These are phyloP conservation scores for Colletotrichum echinochloae DNA, from an alignment of 2,329 filamentous ascomycete species.

Conservation along the genomic window DNA sequence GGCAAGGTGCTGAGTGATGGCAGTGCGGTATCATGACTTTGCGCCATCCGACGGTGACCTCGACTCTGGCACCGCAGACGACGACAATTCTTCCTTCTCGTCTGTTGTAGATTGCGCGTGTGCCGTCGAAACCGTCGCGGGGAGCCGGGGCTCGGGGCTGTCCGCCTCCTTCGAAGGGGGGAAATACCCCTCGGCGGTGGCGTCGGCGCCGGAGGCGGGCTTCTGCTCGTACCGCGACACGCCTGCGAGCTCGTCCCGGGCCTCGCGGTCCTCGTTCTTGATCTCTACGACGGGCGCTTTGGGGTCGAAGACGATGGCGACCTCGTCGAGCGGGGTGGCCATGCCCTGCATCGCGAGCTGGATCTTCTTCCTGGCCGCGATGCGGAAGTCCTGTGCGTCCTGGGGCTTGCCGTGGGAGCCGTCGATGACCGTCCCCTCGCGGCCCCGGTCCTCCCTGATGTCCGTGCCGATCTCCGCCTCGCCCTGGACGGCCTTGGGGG, in stretches of 20 bases:
- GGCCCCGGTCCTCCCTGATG: slow-evolving; percentile 37
- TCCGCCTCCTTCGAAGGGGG: background rate
- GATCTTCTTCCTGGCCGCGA: slow-evolving; percentile 36
- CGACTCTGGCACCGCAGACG: background rate
- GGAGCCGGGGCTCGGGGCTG: background rate
- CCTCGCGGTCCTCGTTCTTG: background rate
- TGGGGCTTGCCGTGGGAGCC: slow-evolving; percentile 29
- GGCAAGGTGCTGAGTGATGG: background rate
- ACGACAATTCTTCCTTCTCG: background rate
- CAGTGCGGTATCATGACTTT: slow-evolving; percentile 14
- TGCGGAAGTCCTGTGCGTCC: slow-evolving; percentile 31
- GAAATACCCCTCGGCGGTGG: background rate
- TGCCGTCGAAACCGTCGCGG: background rate
- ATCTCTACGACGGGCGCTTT: slow-evolving; percentile 24
- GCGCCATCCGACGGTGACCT: slow-evolving; percentile 6
- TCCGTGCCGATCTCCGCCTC: slow-evolving; percentile 28
- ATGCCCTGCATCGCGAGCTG: slow-evolving; percentile 26
- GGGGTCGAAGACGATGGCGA: slow-evolving; percentile 29
- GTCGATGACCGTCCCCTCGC: slow-evolving; percentile 21
- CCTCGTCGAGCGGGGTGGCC: slow-evolving; percentile 37
- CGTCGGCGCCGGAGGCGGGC: background rate
- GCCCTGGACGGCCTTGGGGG: slow-evolving; percentile 4
- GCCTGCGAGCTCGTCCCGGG: slow-evolving; percentile 1
- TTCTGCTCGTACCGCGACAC: slow-evolving; percentile 20
- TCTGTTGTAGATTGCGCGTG: background rate